Conservation (phyloP, 2,329 filamentous ascomycete genomes). For the Macrophomina pseudophaseolina region DNA sequence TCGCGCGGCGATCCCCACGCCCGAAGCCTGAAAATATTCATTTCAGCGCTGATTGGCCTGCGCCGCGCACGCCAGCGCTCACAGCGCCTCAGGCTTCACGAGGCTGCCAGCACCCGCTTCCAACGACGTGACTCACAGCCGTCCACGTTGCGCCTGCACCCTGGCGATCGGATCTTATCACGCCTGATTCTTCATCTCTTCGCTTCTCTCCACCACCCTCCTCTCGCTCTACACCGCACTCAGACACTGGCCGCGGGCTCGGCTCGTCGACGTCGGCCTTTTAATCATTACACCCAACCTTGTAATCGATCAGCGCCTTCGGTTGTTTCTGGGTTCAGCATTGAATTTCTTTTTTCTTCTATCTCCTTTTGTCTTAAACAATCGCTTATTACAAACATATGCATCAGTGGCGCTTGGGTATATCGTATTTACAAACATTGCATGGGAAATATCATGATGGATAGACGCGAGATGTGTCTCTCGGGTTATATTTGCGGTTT, state of each 20-base stretch:
- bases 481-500: conserved; percentile 12
- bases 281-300: conserved; percentile 13
- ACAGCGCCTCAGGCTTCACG: conserved; percentile 12
- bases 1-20: conserved; percentile 18
- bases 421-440: conserved; percentile 10
- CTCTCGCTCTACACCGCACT: conserved; percentile 23
- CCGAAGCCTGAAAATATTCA: conserved; percentile 16
- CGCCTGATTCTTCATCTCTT: conserved; percentile 18
- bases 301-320: conserved; percentile 25
- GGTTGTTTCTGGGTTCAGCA: conserved; percentile 23
- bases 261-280: conserved; percentile 16
- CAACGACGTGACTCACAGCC: conserved; percentile 14
- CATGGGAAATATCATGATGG: conserved; percentile 20
- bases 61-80: background rate
- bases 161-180: conserved; percentile 24
- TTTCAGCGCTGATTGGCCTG: conserved; percentile 7
- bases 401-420: conserved; percentile 25
- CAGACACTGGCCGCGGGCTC: conserved; percentile 23
- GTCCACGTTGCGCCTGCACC: conserved; percentile 14
- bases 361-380: conserved; percentile 24
- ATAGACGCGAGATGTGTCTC: conserved; percentile 24
- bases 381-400: conserved; percentile 22
- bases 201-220: conserved; percentile 11
- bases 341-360: background rate
- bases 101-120: conserved; percentile 11